These are phyloP conservation scores for Salix caprea DNA, from an alignment of 345 rosid species.

Conservation along the genomic window DNA sequence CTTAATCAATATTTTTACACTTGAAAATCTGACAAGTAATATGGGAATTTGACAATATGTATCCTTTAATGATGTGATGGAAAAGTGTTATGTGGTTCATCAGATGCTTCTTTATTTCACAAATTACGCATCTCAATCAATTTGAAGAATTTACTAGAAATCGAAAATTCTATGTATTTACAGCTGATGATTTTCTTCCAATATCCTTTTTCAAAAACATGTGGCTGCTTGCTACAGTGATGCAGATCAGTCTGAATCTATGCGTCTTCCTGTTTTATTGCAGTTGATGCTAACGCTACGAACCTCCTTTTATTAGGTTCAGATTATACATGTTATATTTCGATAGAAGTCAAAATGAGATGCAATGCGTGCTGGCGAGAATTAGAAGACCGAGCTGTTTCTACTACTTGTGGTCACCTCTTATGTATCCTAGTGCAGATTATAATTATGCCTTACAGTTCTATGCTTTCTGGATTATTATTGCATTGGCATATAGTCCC, in stretches of 20 bases:
- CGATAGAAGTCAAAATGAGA: conserved; percentile 53
- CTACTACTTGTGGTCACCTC: conserved; percentile 89
- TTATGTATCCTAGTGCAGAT: conserved; percentile 58
- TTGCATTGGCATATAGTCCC: conserved; percentile 28
- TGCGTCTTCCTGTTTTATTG: background rate
- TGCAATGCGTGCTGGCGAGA: conserved; percentile 98
- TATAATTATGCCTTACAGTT: conserved; percentile 3
- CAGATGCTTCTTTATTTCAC: background rate
- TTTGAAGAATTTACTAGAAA: background rate
- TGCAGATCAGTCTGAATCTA: background rate
- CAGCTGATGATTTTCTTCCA: background rate
- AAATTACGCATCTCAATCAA: background rate
- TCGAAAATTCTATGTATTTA: background rate
- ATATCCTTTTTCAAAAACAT: background rate
- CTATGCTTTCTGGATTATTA: background rate
- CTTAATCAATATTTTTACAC: background rate
- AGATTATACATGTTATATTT: conserved; percentile 12
- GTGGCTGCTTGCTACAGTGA: background rate
- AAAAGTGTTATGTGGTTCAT: too few relatives aligned
- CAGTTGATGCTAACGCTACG: background rate
- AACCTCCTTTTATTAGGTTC: background rate
- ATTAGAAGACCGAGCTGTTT: conserved; percentile 80
- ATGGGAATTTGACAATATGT: background rate
- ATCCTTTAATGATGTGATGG: too few relatives aligned
- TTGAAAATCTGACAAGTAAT: background rate